Conservation (phyloP, 1,284 basidiomycete genomes). For the Tilletia caries region DNA sequence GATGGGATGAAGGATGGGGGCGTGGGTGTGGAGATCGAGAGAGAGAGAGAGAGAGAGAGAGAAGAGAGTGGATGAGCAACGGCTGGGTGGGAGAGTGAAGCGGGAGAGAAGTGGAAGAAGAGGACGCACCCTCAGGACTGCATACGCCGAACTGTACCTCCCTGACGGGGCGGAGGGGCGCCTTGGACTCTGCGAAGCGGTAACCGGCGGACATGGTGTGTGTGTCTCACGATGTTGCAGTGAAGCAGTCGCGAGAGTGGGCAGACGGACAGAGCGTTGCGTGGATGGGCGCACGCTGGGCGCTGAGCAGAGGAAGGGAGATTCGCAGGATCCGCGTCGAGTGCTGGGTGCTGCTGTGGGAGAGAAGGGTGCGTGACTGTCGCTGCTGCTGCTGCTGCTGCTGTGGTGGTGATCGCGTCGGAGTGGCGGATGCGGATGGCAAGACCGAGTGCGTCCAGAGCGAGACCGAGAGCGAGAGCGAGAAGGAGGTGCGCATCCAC, state of each 20-base stretch:
- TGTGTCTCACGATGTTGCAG: conserved; percentile 7
- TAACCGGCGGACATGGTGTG: conserved; percentile 19
- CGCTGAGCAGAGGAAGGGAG: too few relatives aligned
- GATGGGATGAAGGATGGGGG: neutral
- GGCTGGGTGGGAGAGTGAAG: neutral
- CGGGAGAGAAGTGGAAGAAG: neutral
- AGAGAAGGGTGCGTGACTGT: too few relatives aligned
- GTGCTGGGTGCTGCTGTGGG: too few relatives aligned
- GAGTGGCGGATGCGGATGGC: too few relatives aligned
- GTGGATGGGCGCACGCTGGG: too few relatives aligned
- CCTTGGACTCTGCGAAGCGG: conserved; percentile 72
- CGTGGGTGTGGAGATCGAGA: conserved; percentile 13
- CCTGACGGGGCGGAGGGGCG: conserved; percentile 75
- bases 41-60: conserved; percentile 22
- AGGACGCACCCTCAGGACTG: conserved; percentile 75
- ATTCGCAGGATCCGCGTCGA: too few relatives aligned
- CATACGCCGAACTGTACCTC: conserved; percentile 99
- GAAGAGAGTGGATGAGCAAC: conserved; percentile 61
- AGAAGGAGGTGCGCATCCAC: neutral
- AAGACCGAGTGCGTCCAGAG: too few relatives aligned
- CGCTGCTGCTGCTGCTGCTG: too few relatives aligned
- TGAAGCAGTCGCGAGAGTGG: conserved; percentile 2
- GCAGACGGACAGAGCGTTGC: neutral
- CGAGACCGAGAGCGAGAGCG: too few relatives aligned
- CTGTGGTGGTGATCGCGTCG: too few relatives aligned